These are phyloP conservation scores for Tuber aestivum DNA, from an alignment of 495 filamentous ascomycete genomes.

Conservation along the genomic window DNA sequence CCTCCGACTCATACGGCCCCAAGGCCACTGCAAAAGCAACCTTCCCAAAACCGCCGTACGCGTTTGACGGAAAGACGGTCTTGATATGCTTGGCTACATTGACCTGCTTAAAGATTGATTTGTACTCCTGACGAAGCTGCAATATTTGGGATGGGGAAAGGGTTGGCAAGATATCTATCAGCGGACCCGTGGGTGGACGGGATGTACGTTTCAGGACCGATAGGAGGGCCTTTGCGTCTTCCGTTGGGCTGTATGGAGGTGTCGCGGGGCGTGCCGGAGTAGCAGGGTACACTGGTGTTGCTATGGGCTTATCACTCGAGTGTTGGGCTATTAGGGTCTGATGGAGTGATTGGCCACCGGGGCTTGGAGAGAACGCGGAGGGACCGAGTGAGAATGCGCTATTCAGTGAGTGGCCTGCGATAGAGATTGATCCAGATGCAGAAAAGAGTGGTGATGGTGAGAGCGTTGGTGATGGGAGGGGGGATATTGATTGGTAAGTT, in stretches of 20 bases:
- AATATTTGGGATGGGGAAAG: constrained; percentile 81
- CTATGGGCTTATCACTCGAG: constrained; percentile 38
- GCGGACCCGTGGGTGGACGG: constrained; percentile 59
- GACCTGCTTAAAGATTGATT: constrained; percentile 76
- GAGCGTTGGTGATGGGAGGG: constrained; percentile 45
- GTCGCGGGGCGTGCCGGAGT: constrained; percentile 41
- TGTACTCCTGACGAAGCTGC: constrained; percentile 79
- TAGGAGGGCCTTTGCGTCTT: constrained; percentile 69
- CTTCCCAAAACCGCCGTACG: constrained; percentile 67
- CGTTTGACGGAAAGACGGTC: constrained; percentile 62
- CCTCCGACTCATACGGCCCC: constrained; percentile 86
- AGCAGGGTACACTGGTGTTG: constrained; percentile 43
- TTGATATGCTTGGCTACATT: constrained; percentile 97
- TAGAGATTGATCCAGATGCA: constrained; percentile 23
- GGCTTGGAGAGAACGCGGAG: constrained; percentile 33
- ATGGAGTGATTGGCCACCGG: constrained; percentile 35
- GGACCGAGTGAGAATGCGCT: constrained; percentile 34
- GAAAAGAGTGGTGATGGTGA: constrained; percentile 36
- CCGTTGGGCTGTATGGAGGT: constrained; percentile 64
- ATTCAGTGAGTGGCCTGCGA: constrained; percentile 16
- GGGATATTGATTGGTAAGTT: constrained; percentile 90
- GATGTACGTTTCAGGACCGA: constrained; percentile 65
- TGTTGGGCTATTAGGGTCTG: constrained; percentile 41
- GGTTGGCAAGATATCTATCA: constrained; percentile 78
- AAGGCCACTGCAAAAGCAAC: constrained; percentile 83